Conservation (phyloP, 1,139 yeast species). For the Candida neerlandica region DNA sequence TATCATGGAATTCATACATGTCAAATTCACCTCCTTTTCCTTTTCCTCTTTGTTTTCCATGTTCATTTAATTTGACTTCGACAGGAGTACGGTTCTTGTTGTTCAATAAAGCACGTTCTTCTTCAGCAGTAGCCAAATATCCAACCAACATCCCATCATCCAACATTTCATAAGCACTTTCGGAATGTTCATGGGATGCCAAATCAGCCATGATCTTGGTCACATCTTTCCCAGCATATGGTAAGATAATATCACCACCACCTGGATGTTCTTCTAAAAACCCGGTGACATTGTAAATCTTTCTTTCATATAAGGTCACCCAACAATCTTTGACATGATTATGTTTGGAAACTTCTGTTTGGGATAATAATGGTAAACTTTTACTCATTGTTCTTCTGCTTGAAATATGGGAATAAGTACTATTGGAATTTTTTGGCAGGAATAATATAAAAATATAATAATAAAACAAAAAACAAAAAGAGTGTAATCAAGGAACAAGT, state of each 20-base stretch:
- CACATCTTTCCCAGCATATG: constrained; percentile 82
- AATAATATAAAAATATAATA: too few relatives aligned
- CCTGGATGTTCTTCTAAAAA: constrained; percentile 89
- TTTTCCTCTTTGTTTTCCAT: constrained; percentile 12
- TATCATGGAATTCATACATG: constrained; percentile 53
- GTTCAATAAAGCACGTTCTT: constrained; percentile 45
- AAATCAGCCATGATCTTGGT: constrained; percentile 77
- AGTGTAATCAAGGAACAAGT: too few relatives aligned
- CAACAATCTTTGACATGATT: constrained; percentile 60
- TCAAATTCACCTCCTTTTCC: constrained; percentile 13
- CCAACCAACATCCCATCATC: constrained; percentile 67
- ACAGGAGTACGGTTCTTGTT: constrained; percentile 46
- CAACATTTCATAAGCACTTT: constrained; percentile 83
- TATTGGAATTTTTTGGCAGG: too few relatives aligned
- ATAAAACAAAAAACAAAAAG: too few relatives aligned
- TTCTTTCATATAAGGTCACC: constrained; percentile 74
- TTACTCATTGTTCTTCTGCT: constrained; percentile 11
- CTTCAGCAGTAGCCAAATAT: constrained; percentile 48
- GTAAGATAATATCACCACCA: constrained; percentile 73
- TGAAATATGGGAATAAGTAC: neutral
- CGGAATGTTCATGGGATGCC: constrained; percentile 74
- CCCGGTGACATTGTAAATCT: constrained; percentile 78
- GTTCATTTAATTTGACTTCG: constrained; percentile 38
- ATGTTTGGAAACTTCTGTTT: constrained; percentile 52
- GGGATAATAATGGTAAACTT: constrained; percentile 38